phyloP scores from a whole-genome alignment of 306 rosid genomes.

The Potentilla sterilis region DNA sequence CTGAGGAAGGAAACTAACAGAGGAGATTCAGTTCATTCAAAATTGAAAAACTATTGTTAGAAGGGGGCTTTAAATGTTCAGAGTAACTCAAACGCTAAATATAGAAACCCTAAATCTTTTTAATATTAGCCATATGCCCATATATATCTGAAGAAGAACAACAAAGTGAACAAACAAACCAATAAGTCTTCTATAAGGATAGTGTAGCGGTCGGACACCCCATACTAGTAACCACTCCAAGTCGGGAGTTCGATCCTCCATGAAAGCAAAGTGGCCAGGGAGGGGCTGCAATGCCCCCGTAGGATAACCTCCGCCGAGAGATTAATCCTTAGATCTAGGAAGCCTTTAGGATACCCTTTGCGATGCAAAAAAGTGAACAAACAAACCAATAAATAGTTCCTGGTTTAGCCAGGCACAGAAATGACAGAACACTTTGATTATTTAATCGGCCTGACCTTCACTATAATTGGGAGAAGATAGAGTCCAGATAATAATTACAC shows the following conservation, averaged over 20 bases:
- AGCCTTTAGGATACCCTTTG: too few relatives aligned
- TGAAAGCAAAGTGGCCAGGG: too few relatives aligned
- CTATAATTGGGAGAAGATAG: not conserved
- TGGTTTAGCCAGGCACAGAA: not conserved
- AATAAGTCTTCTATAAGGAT: too few relatives aligned
- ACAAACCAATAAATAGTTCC: not conserved
- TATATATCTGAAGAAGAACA: not conserved
- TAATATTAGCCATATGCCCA: not conserved
- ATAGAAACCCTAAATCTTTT: not conserved
- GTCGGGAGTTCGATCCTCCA: too few relatives aligned
- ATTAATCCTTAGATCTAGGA: too few relatives aligned
- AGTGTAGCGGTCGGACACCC: too few relatives aligned
- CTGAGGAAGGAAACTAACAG: not conserved
- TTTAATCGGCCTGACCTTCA: not conserved
- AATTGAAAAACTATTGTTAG: not conserved
- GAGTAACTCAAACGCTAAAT: not conserved
- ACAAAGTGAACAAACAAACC: too few relatives aligned
- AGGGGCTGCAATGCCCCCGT: too few relatives aligned
- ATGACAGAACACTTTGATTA: not conserved
- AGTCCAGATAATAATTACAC: not conserved
- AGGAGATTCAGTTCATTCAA: not conserved
- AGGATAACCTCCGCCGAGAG: too few relatives aligned
- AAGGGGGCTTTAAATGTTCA: too few relatives aligned
- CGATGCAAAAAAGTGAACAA: too few relatives aligned
- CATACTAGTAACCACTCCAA: too few relatives aligned